These are phyloP conservation scores for Gymnopus androsaceus DNA, from an alignment of 1,284 basidiomycete species.

Conservation along the genomic window DNA sequence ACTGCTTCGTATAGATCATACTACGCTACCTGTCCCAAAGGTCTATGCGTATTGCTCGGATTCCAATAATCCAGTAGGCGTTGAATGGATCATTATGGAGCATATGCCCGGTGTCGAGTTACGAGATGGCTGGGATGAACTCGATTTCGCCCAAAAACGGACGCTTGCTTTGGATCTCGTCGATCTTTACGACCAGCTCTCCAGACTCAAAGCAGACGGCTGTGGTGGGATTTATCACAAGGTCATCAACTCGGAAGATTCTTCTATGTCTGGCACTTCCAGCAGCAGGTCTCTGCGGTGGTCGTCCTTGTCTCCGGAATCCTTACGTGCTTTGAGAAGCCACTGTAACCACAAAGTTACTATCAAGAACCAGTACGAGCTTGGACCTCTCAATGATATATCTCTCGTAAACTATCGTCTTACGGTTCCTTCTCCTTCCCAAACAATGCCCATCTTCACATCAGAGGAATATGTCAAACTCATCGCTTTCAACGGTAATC, in stretches of 20 bases:
- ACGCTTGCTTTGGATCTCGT: neutral
- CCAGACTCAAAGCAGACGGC: neutral
- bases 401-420: neutral
- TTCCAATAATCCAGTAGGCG: neutral
- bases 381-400: neutral
- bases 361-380: neutral
- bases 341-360: too few relatives aligned
- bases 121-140: neutral
- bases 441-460: too few relatives aligned
- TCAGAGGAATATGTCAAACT: too few relatives aligned
- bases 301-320: neutral
- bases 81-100: neutral
- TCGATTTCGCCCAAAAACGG: neutral
- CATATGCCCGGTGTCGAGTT: neutral
- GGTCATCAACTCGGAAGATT: neutral
- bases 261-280: too few relatives aligned
- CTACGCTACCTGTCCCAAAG: neutral
- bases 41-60: neutral
- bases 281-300: neutral
- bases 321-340: neutral
- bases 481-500: too few relatives aligned
- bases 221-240: neutral
- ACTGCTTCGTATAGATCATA: neutral
- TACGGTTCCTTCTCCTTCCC: neutral
- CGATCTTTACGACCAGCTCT: too few relatives aligned